Conservation (phyloP, 1,284 basidiomycete species). For the Pseudozyma tsukubaensis region DNA sequence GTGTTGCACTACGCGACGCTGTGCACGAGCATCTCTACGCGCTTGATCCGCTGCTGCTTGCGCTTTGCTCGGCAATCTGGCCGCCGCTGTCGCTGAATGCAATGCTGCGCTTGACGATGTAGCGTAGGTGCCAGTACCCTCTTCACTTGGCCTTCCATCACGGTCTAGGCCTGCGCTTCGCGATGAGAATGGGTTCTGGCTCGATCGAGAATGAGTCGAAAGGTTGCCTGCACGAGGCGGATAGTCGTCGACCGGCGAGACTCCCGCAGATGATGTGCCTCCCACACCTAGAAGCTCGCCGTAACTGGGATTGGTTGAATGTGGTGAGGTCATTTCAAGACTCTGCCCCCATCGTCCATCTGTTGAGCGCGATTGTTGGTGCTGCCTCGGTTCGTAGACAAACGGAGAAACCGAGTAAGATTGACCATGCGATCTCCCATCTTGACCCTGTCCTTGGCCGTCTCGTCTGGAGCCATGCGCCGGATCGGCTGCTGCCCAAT, state of each 20-base stretch:
- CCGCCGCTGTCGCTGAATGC: constrained; percentile 18
- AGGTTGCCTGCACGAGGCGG: constrained; percentile 16
- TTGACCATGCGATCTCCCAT: neutral
- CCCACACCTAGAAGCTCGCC: constrained; percentile 36
- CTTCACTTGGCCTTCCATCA: neutral
- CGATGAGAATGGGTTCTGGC: constrained; percentile 24
- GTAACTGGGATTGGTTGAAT: constrained; percentile 36
- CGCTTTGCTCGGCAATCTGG: constrained; percentile 18
- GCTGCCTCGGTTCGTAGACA: constrained; percentile 40
- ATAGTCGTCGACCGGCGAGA: constrained; percentile 21
- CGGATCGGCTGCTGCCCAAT: constrained; percentile 7
- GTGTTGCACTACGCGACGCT: constrained; percentile 37
- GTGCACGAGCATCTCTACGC: constrained; percentile 21
- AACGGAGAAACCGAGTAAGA: constrained; percentile 52
- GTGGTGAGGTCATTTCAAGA: constrained; percentile 37
- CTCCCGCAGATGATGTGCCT: constrained; percentile 10
- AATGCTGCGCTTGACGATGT: constrained; percentile 10
- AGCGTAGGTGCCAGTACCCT: neutral
- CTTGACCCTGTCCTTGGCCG: constrained; percentile 3
- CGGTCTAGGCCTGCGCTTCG: neutral
- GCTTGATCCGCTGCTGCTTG: constrained; percentile 21
- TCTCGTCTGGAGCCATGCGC: constrained; percentile 15
- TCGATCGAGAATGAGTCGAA: constrained; percentile 22
- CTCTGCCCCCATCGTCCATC: constrained; percentile 19
- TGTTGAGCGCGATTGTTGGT: constrained; percentile 6